Percentiles rank a stretch among this genome's conserved stretches.
phyloP scores from a whole-genome alignment of 164 flowering plant genomes.

The Annona squamosa region DNA sequence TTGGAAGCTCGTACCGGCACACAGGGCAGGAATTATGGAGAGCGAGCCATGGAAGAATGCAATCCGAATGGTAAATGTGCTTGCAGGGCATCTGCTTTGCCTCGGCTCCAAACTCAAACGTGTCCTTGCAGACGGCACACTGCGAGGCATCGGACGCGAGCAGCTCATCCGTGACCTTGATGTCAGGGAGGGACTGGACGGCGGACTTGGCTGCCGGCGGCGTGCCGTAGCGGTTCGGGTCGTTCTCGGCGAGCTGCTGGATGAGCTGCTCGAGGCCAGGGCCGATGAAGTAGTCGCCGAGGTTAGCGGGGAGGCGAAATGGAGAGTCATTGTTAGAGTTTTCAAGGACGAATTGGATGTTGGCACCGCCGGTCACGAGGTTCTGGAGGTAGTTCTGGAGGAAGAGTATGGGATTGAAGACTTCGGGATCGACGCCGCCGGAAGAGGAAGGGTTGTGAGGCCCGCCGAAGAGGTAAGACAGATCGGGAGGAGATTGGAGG shows the following conservation, averaged over 20 bases:
- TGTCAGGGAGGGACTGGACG: slow-evolving; percentile 41
- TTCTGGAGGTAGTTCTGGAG: slow-evolving; percentile 50
- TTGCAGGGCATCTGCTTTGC: slow-evolving; percentile 89
- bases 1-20: slow-evolving; percentile 84
- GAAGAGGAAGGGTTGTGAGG: slow-evolving; percentile 12
- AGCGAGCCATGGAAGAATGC: slow-evolving; percentile 84
- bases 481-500: slow-evolving; percentile 21
- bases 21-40: slow-evolving; percentile 93
- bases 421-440: slow-evolving; percentile 22
- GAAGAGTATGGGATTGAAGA: slow-evolving; percentile 57
- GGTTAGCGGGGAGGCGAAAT: slow-evolving; percentile 32
- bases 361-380: slow-evolving; percentile 54
- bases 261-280: slow-evolving; percentile 87
- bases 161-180: slow-evolving; percentile 37
- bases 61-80: slow-evolving; percentile 72
- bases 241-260: slow-evolving; percentile 92
- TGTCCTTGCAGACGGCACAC: slow-evolving; percentile 85
- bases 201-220: slow-evolving; percentile 85
- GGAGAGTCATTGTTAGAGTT: slow-evolving; percentile 17
- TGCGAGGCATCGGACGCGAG: slow-evolving; percentile 50
- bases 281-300: slow-evolving; percentile 81
- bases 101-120: slow-evolving; percentile 43
- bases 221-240: slow-evolving; percentile 77
- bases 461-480: slow-evolving; percentile 13
- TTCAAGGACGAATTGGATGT: slow-evolving; percentile 67